Evolutionary conservation across 2,329 filamentous ascomycete genomes (phyloP).

Genomic region (Fusarium ambrosium): DNA sequence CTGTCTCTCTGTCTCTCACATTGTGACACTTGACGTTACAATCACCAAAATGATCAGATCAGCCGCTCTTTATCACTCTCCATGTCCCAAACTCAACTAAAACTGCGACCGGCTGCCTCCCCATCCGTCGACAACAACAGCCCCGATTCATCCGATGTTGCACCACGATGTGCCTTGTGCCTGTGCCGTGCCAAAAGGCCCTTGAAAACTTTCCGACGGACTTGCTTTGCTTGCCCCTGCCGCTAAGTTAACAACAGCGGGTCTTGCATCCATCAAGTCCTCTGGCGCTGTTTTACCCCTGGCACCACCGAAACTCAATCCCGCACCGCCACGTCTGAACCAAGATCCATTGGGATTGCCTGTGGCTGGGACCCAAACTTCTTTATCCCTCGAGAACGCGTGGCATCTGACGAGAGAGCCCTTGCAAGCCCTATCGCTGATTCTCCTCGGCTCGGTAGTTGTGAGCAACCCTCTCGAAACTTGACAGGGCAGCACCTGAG

Average conservation of each 20-base stretch:
- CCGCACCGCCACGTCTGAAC: slow-evolving; percentile 4
- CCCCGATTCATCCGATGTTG: slow-evolving; percentile 44
- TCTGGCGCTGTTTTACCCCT: slow-evolving; percentile 25
- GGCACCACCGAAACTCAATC: slow-evolving; percentile 24
- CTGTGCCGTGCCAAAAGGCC: slow-evolving; percentile 5
- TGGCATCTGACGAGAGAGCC: slow-evolving; percentile 26
- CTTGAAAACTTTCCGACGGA: slow-evolving; percentile 41
- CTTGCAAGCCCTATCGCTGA: slow-evolving; percentile 5
- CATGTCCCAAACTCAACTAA: not conserved
- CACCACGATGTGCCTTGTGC: slow-evolving; percentile 23
- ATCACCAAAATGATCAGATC: not conserved
- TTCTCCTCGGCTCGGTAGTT: slow-evolving; percentile 6
- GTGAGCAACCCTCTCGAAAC: slow-evolving; percentile 2
- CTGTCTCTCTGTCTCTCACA: not conserved
- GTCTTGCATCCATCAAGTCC: slow-evolving; percentile 7
- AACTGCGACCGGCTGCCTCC: slow-evolving; percentile 38
- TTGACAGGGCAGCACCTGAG: slow-evolving; percentile 32
- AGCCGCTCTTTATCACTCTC: not conserved
- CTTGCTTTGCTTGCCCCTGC: slow-evolving; percentile 17
- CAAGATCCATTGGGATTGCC: not conserved
- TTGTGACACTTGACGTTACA: slow-evolving; percentile 11
- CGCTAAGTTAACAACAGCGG: slow-evolving; percentile 8
- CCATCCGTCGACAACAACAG: slow-evolving; percentile 19
- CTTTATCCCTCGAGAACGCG: slow-evolving; percentile 17
- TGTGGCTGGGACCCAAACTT: slow-evolving; percentile 1